Conservation (phyloP, 1,284 basidiomycete species). For the Austroboletus novae-zelandiae region DNA sequence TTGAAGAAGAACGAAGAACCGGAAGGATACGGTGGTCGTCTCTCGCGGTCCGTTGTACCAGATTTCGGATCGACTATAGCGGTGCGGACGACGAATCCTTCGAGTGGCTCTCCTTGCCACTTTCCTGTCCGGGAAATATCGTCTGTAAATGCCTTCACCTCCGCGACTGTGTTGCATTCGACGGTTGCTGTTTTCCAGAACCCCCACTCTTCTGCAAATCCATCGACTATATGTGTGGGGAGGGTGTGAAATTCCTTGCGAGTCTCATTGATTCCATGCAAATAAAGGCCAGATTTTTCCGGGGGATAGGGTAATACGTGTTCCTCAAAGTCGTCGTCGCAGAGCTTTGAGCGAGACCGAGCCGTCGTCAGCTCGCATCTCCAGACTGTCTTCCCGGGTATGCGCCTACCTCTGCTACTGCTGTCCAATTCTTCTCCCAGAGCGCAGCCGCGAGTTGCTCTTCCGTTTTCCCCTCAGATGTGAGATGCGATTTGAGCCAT, state of each 20-base stretch:
- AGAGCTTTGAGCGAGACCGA: conserved; percentile 58
- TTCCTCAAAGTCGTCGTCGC: conserved; percentile 97
- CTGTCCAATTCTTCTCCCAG: conserved; percentile 87
- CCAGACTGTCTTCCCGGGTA: background rate
- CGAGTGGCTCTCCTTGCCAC: conserved; percentile 86
- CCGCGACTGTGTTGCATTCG: conserved; percentile 57
- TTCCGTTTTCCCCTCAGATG: too few relatives aligned
- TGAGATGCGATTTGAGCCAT: conserved; percentile 69
- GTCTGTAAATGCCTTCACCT: conserved; percentile 75
- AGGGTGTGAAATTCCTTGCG: conserved; percentile 75
- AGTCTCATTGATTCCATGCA: conserved; percentile 73
- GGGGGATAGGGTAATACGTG: conserved; percentile 85
- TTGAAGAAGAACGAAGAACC: conserved; percentile 95
- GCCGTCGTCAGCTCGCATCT: background rate
- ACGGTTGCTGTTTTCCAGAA: conserved; percentile 75
- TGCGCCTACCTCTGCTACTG: conserved; percentile 78
- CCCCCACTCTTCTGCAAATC: conserved; percentile 88
- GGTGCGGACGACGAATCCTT: conserved; percentile 95
- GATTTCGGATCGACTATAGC: conserved; percentile 47
- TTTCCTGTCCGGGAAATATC: conserved; percentile 66
- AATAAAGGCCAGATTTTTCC: conserved; percentile 56
- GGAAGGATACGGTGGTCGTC: conserved; percentile 64
- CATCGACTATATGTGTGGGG: conserved; percentile 65
- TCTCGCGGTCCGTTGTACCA: conserved; percentile 29
- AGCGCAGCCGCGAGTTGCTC: conserved; percentile 67